phyloP scores from a whole-genome alignment of 176 grass and related monocot species.

The Cymbopogon citratus region DNA sequence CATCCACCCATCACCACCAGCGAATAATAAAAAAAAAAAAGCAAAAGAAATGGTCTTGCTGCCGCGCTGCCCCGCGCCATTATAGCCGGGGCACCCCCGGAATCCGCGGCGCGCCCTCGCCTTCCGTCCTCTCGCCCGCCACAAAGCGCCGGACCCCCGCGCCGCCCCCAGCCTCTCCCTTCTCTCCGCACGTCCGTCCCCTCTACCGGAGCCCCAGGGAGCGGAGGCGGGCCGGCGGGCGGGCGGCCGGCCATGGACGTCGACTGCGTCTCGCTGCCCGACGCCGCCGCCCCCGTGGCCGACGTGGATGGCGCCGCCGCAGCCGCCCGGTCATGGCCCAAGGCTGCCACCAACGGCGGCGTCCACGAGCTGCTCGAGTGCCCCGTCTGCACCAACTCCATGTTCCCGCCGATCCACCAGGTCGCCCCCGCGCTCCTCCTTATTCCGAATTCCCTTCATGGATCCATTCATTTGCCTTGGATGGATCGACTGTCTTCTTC shows the following conservation, averaged over 20 bases:
- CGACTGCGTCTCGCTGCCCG: slow-evolving; percentile 67
- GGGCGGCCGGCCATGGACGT: slow-evolving; percentile 41
- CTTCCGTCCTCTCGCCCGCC: slow-evolving; percentile 4
- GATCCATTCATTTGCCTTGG: background rate
- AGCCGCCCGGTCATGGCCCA: slow-evolving; percentile 7
- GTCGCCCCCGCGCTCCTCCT: background rate
- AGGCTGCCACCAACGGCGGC: slow-evolving; percentile 29
- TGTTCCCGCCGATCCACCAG: slow-evolving; percentile 98
- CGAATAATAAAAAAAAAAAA: background rate
- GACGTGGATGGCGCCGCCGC: slow-evolving; percentile 22
- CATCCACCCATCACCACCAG: background rate
- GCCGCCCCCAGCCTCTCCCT: background rate
- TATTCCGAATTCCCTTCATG: background rate
- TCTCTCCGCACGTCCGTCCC: background rate
- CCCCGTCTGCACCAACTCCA: slow-evolving; percentile 96
- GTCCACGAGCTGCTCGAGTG: slow-evolving; percentile 97
- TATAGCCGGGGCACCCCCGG: background rate
- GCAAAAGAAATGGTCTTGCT: background rate
- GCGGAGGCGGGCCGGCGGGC: background rate
- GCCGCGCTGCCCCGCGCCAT: background rate
- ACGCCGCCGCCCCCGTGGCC: slow-evolving; percentile 29
- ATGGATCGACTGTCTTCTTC: background rate
- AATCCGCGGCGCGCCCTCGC: slow-evolving; percentile 16
- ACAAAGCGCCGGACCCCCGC: slow-evolving; percentile 18
- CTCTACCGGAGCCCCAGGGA: background rate